Base-by-base conservation (phyloP, 2,329 filamentous ascomycete genomes). In the Colletotrichum tropicicola region DNA sequence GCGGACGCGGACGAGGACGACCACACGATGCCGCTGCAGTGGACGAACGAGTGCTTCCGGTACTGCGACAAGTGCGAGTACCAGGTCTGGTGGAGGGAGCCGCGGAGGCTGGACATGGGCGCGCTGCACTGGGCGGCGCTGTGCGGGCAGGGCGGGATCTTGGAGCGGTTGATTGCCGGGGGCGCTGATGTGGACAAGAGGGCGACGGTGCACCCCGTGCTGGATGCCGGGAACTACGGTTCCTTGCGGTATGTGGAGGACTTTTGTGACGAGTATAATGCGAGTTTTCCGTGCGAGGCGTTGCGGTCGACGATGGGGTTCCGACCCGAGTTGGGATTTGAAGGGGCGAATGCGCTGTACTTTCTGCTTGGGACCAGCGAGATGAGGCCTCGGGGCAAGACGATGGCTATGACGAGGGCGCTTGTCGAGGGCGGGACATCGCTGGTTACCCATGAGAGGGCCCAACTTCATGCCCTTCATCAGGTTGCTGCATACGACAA, bases 1-100 rank as follows among this genome's bases (percentile, higher is more conserved):
- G 78, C 78, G 4, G 69, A 76, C 21, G 72, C 74, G 7, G 73
- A 75, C 62, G 72, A 71, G 10, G 69, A 70, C 10, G 78, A 78
- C 57, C 44, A 65, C 44, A 65, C 62, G 4, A 65, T 65, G 62
- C 62, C 62, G 21, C 27, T 65, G 23, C 62, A 65, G 49, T 65
- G 62, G 62, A 65, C 62, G 4, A 65, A 65, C 23, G 62, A 65
- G 43, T 65, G 62, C 15, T 65, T 65, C 23, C 62, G 62, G 27
- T 17, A 51, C 23, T 65, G 62, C 27, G 51, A 51, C 19, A 45
- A 56, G 32, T 65, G 62, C n/a, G 62, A 65, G 35, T 65, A 65
- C 12, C 62, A 65, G 43, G 62, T 65, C 12, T 65, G 62, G 62
- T 62, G 62, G 62, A 21, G 62, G 10, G 62, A 65, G 21, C 62